phyloP scores from a whole-genome alignment of 1,284 basidiomycete species.

The Boletus semigastroideus region DNA sequence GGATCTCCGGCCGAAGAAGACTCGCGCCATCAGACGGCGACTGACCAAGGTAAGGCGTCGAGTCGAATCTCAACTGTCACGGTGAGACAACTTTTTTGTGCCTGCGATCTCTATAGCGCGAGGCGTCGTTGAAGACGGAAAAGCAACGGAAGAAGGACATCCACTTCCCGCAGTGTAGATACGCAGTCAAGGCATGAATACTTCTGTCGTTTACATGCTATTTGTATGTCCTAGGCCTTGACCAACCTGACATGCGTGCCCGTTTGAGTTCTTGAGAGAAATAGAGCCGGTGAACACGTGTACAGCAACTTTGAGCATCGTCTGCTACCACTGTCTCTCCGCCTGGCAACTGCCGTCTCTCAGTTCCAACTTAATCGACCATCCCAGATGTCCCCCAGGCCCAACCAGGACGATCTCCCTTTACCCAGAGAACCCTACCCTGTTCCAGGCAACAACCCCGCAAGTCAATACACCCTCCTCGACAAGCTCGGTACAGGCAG shows the following conservation, averaged over 20 bases:
- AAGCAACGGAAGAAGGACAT: constrained; percentile 91
- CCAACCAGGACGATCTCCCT: constrained; percentile 30
- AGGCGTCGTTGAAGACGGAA: constrained; percentile 80
- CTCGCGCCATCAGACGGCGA: constrained; percentile 95
- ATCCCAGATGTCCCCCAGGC: constrained; percentile 49
- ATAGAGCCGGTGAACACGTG: constrained; percentile 27
- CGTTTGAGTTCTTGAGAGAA: constrained; percentile 6
- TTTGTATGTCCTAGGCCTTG: constrained; percentile 45
- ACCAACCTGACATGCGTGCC: constrained; percentile 35
- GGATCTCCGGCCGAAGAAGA: constrained; percentile 98
- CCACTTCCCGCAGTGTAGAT: constrained; percentile 89
- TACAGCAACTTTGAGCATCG: constrained; percentile 9
- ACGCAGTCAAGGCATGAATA: constrained; percentile 79
- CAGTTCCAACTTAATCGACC: constrained; percentile 38
- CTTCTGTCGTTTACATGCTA: constrained; percentile 34
- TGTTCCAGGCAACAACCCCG: constrained; percentile 73
- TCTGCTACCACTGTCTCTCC: constrained; percentile 41
- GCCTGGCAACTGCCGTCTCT: constrained; percentile 44
- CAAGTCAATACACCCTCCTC: constrained; percentile 87
- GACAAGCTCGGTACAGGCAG: constrained; percentile 98
- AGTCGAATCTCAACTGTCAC: neutral
- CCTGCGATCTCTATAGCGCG: constrained; percentile 53
- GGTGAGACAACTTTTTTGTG: constrained; percentile 5
- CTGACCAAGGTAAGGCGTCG: constrained; percentile 74
- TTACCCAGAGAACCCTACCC: constrained; percentile 60